phyloP scores from a whole-genome alignment of 805 yeast species.

The Millerozyma acaciae region DNA sequence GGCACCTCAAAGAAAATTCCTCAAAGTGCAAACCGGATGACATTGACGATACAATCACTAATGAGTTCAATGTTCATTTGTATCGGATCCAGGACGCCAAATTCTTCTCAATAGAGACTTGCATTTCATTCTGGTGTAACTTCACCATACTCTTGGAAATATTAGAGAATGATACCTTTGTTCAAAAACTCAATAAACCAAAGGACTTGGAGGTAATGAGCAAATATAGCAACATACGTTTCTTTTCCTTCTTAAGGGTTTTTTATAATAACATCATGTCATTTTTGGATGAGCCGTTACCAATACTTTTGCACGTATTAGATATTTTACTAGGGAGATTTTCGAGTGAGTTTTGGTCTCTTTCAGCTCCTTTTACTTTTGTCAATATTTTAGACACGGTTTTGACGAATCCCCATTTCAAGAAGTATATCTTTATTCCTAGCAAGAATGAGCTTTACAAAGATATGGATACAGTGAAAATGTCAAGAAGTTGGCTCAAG shows the following conservation, averaged over 20 bases:
- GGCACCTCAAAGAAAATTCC: slow-evolving; percentile 1
- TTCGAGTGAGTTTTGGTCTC: slow-evolving; percentile 50
- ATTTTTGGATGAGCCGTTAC: slow-evolving; percentile 45
- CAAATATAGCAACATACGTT: slow-evolving; percentile 25
- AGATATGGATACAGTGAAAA: slow-evolving; percentile 25
- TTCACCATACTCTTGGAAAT: slow-evolving; percentile 32
- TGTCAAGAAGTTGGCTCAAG: slow-evolving; percentile 54
- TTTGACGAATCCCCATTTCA: slow-evolving; percentile 50
- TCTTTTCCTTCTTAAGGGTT: slow-evolving; percentile 34
- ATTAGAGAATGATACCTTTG: slow-evolving; percentile 31
- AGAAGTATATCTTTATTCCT: slow-evolving; percentile 26
- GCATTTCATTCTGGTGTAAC: slow-evolving; percentile 48
- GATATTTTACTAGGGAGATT: slow-evolving; percentile 40
- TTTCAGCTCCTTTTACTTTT: slow-evolving; percentile 50
- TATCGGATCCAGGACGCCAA: slow-evolving; percentile 51
- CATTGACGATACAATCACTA: slow-evolving; percentile 34
- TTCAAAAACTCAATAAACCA: slow-evolving; percentile 24
- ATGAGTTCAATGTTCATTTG: slow-evolving; percentile 53
- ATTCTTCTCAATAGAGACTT: slow-evolving; percentile 38
- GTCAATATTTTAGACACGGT: slow-evolving; percentile 57
- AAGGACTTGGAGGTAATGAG: slow-evolving; percentile 28
- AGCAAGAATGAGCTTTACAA: slow-evolving; percentile 9
- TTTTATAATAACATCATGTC: slow-evolving; percentile 53
- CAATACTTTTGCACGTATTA: slow-evolving; percentile 53
- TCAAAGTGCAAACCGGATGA: slow-evolving; percentile 6